Percentiles rank a stretch among this genome's conserved stretches.
These are phyloP conservation scores for Curvularia sp. DNA, from an alignment of 2,329 filamentous ascomycete genomes.

Conservation along the genomic window DNA sequence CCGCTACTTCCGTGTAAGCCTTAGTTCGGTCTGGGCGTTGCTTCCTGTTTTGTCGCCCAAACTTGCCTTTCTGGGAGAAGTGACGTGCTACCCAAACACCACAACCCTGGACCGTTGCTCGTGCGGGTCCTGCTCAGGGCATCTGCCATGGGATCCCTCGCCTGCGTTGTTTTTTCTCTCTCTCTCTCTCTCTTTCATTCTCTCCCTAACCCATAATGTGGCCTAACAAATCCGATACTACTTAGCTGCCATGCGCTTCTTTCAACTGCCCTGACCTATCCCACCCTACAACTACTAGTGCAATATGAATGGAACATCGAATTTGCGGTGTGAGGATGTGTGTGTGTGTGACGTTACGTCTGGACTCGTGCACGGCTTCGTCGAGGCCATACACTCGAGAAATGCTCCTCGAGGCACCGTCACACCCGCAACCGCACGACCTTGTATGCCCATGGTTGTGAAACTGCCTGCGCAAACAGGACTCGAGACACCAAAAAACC, in stretches of 20 bases:
- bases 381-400: constrained; percentile 10
- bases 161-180: background rate
- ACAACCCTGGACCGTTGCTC: background rate
- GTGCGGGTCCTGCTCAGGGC: background rate
- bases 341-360: constrained; percentile 12
- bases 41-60: constrained; percentile 23
- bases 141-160: background rate
- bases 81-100: constrained; percentile 20
- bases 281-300: background rate
- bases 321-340: background rate
- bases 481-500: constrained; percentile 15
- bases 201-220: background rate
- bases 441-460: constrained; percentile 3
- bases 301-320: background rate
- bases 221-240: background rate
- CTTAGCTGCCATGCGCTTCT: background rate
- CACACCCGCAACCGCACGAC: constrained; percentile 13
- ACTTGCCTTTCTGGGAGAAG: constrained; percentile 27
- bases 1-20: constrained; percentile 26
- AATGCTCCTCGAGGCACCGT: constrained; percentile 13
- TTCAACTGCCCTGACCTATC: background rate
- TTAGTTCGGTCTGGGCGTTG: constrained; percentile 29
- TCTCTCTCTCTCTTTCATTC: too few relatives aligned
- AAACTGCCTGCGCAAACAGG: constrained; percentile 8
- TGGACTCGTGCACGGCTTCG: constrained; percentile 8